Base-by-base conservation (phyloP, 2,329 filamentous ascomycete genomes). In the Venturia carpophila region DNA sequence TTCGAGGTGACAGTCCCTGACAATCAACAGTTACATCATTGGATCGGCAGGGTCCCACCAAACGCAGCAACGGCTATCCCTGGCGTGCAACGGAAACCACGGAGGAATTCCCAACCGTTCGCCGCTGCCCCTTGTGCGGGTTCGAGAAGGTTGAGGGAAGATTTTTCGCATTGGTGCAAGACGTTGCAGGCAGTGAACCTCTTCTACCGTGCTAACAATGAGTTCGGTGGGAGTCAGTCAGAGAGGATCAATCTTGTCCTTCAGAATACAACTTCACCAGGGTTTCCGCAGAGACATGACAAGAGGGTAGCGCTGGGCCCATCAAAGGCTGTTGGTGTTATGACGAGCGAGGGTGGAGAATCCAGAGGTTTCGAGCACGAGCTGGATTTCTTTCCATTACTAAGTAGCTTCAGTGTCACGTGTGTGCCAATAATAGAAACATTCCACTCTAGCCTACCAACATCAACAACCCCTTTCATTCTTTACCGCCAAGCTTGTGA, bases 21-120 rank as follows among this genome's bases (percentile, higher is more conserved):
- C 30, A n/a, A 19, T 27, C 27, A 27, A 27, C 27, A 37, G 34
- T 37, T 58, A 58, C 52, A 58, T 58, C 52, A 58, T 58, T n/a
- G 15, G 52, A 58, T 58, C 52, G 27, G 30, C 52, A 58, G 52
- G 30, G 52, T 37, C 30, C 52, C 52, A 58, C 52, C 52, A 37
- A 58, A 58, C 19, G 47, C 21, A 7, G 17, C 30, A 58, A 58
- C 52, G 27, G 52, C 30, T 58, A 19, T 37, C 27, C 30, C 52
- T 58, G 52, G 52, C 52, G 52, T 58, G 30, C 13, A 58, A 58
- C 52, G 30, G 52, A 55, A 55, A 10, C 49, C 30, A 55, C 24
- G 24, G 49, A 55, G 24, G 11, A 34, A 55, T 34, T 37, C 52
- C 30, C 27, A 58, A 58, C 52, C 52, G 15, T 39, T 37, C 11